Base-by-base conservation (phyloP, 305 asterid genomes). In the Salvia sclarea region DNA sequence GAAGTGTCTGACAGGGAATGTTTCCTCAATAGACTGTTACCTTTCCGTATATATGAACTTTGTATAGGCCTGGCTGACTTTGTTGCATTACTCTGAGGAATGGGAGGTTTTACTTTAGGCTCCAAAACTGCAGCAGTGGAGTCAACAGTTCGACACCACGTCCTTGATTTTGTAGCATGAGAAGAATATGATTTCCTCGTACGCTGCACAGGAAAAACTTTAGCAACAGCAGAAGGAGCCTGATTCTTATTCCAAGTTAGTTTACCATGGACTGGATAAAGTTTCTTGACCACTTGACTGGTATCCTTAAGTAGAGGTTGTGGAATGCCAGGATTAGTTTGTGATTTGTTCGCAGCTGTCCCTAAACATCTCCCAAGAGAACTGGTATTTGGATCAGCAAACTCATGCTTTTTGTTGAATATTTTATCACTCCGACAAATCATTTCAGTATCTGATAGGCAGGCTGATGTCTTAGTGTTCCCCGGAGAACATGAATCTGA, bases 1-100 rank as follows among this genome's bases (percentile, higher is more conserved):
- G 84, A 63, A 76, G 70, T 10, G 58, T 60, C 76, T 76, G 87
- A 77, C 2, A 71, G 81, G 37, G 82, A 74, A 73, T 85, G 72
- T 62, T 85, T 87, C 70, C 99, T 83, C 60, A 89, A 91, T 49
- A 94, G 86, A 79, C 93, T 88, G 77, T 95, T 91, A 66, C 96
- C 97, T 82, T 85, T 87, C 53, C 98, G 89, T 62, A 85, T 63
- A 82, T 91, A 95, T 57, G 95, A 81, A 72, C 70, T 85, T 49
- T 61, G 82, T 56, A 44, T 44, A 64, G 55, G 64, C 6, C 65
- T 68, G 65, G 76, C 25, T 43, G 73, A 76, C 78, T 81, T 82
- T 57, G 79, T 65, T 49, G 67, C 72, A 56, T 61, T 74, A 67
- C 52, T 72, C 80, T 25, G 85, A 21, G 81, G 85, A 76, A 76